Conservation (phyloP, 139 green algal genomes). For the Microglena sp. region DNA sequence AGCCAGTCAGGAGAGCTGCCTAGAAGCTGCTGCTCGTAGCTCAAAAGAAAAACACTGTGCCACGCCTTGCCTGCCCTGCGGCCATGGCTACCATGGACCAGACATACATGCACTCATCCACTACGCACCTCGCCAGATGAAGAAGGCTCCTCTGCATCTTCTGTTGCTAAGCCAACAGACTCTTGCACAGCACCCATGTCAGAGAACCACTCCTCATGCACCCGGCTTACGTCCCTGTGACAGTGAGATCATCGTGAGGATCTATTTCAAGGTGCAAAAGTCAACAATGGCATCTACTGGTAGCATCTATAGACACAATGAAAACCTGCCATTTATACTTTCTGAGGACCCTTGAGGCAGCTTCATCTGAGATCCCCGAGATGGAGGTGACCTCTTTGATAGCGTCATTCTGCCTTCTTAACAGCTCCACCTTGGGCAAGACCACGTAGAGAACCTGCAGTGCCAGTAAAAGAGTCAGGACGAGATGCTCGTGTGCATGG, state of each 20-base stretch:
- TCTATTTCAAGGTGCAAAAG: neutral
- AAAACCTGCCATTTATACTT: slow-evolving; percentile 67
- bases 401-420: slow-evolving; percentile 22
- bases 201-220: slow-evolving; percentile 86
- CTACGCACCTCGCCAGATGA: too few relatives aligned
- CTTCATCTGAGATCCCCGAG: slow-evolving; percentile 46
- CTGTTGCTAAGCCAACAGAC: slow-evolving; percentile 65
- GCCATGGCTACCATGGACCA: too few relatives aligned
- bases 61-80: too few relatives aligned
- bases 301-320: neutral
- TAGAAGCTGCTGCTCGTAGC: too few relatives aligned
- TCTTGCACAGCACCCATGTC: slow-evolving; percentile 60
- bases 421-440: slow-evolving; percentile 26
- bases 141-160: too few relatives aligned
- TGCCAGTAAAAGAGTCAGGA: neutral
- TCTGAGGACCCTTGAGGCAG: slow-evolving; percentile 56
- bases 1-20: too few relatives aligned
- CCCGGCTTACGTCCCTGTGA: slow-evolving; percentile 58
- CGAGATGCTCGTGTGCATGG: neutral
- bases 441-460: slow-evolving; percentile 27
- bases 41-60: too few relatives aligned
- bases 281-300: neutral
- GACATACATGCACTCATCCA: too few relatives aligned
- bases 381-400: slow-evolving; percentile 38
- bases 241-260: neutral